Evolutionary conservation across 176 grass and related monocot genomes (phyloP).

Genomic region (Paspalum notatum): DNA sequence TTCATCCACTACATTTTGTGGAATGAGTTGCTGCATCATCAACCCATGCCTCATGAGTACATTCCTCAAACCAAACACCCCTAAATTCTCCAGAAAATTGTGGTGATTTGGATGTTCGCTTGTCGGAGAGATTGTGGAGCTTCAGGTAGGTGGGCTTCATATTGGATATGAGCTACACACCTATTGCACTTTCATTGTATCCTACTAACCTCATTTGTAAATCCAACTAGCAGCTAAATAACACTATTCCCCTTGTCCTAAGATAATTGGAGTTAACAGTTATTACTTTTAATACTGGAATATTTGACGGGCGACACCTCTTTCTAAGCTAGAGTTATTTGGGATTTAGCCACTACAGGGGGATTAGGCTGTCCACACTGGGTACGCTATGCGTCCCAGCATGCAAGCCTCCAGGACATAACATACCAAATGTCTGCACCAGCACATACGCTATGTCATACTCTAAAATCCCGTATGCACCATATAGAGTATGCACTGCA

Average conservation of each 20-base stretch:
- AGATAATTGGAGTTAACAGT: not conserved
- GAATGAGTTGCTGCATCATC: too few relatives aligned
- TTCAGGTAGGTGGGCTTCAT: slow-evolving; percentile 37
- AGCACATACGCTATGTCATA: too few relatives aligned
- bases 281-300: slow-evolving; percentile 24
- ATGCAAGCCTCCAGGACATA: too few relatives aligned
- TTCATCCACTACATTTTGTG: too few relatives aligned
- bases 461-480: too few relatives aligned
- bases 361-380: too few relatives aligned
- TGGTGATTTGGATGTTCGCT: slow-evolving; percentile 39
- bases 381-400: too few relatives aligned
- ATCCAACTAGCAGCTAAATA: slow-evolving; percentile 18
- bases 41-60: too few relatives aligned
- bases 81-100: too few relatives aligned
- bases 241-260: not conserved
- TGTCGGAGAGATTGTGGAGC: slow-evolving; percentile 28
- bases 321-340: slow-evolving; percentile 31
- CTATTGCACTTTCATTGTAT: slow-evolving; percentile 9
- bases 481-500: too few relatives aligned
- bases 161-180: slow-evolving; percentile 6
- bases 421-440: too few relatives aligned
- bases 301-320: not conserved
- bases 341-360: not conserved
- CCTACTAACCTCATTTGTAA: slow-evolving; percentile 8
- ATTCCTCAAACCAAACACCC: too few relatives aligned